Conservation (phyloP, 2,329 filamentous ascomycete genomes). For the Diplodia seriata region DNA sequence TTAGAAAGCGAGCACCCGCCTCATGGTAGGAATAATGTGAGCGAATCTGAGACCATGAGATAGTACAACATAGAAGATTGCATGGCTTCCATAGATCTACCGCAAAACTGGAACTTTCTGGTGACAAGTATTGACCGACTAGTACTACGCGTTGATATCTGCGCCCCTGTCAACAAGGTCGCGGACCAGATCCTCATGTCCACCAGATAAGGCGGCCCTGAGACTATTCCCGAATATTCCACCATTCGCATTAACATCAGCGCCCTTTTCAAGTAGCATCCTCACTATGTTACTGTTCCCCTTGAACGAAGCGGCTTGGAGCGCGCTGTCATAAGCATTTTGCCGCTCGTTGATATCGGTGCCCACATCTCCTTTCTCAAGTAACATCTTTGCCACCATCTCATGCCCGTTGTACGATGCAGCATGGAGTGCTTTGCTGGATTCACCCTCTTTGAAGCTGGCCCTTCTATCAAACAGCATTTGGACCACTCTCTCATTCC, state of each 20-base stretch:
- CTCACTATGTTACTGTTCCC: background rate
- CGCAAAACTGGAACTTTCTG: too few relatives aligned
- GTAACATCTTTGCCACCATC: background rate
- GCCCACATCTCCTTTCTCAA: background rate
- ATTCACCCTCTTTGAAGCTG: background rate
- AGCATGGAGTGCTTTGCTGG: background rate
- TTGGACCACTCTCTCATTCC: background rate
- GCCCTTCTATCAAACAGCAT: background rate
- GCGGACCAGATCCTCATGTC: conserved; percentile 2
- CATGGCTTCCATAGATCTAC: too few relatives aligned
- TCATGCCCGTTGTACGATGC: background rate
- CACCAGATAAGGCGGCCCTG: conserved; percentile 7
- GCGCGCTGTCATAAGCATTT: background rate
- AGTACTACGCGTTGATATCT: background rate
- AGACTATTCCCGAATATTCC: conserved; percentile 6
- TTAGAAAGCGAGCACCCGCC: too few relatives aligned
- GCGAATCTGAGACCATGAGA: too few relatives aligned
- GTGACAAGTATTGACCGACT: too few relatives aligned
- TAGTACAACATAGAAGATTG: too few relatives aligned
- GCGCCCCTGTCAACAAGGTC: background rate
- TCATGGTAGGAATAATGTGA: too few relatives aligned
- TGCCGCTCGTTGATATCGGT: background rate
- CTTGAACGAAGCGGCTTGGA: background rate
- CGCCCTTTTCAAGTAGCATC: background rate
- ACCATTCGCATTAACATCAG: conserved; percentile 4